phyloP scores from a whole-genome alignment of 1,139 yeast genomes.

The Protomyces arabidopsidicola region DNA sequence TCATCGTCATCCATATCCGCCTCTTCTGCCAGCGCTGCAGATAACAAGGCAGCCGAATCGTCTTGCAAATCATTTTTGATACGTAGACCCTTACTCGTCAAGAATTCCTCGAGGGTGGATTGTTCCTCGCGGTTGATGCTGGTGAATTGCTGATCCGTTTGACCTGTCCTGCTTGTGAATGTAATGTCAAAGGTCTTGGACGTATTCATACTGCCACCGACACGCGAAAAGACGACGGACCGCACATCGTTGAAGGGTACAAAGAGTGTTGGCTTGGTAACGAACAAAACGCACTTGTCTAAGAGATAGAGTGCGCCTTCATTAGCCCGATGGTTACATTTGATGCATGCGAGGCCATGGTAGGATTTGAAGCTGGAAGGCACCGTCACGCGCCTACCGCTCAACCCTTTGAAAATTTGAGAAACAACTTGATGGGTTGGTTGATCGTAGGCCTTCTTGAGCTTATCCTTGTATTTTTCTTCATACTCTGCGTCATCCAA shows the following conservation, averaged over 20 bases:
- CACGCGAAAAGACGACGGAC: constrained; percentile 76
- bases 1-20: constrained; percentile 62
- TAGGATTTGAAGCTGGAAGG: constrained; percentile 54
- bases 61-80: constrained; percentile 87
- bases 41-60: constrained; percentile 73
- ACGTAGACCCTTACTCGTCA: constrained; percentile 69
- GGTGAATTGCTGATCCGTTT: constrained; percentile 75
- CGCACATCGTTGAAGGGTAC: constrained; percentile 81
- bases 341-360: constrained; percentile 67
- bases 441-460: constrained; percentile 71
- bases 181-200: constrained; percentile 92
- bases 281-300: constrained; percentile 83
- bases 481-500: constrained; percentile 60
- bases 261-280: constrained; percentile 90
- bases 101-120: constrained; percentile 65
- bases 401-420: constrained; percentile 82
- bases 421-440: constrained; percentile 81
- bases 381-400: constrained; percentile 76
- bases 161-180: constrained; percentile 60
- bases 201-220: constrained; percentile 71
- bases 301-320: constrained; percentile 90
- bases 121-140: constrained; percentile 90
- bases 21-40: constrained; percentile 48
- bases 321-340: constrained; percentile 89
- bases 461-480: constrained; percentile 68